Conservation (phyloP, 129 eudicot species). For the Mikania micrantha region DNA sequence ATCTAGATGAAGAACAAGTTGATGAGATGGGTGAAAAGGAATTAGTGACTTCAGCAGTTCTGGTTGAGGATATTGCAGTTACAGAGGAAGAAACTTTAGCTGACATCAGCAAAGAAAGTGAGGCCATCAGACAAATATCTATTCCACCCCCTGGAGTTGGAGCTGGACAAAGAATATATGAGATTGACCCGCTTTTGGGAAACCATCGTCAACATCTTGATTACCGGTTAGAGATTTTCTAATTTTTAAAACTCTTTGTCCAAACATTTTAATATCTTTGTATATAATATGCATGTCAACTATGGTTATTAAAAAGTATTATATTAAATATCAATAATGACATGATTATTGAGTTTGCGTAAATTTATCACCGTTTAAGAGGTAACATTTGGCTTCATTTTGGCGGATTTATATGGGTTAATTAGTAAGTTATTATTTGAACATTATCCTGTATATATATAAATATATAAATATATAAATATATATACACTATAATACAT, state of each 20-base stretch:
- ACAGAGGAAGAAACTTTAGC: slow-evolving; percentile 31
- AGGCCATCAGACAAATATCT: slow-evolving; percentile 32
- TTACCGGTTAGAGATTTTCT: slow-evolving; percentile 53
- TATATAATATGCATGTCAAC: background rate
- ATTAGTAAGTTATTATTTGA: no score
- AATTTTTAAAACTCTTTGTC: background rate
- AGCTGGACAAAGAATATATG: slow-evolving; percentile 66
- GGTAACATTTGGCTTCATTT: no score
- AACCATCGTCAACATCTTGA: slow-evolving; percentile 73
- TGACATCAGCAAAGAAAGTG: slow-evolving; percentile 48
- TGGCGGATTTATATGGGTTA: no score
- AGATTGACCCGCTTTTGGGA: slow-evolving; percentile 72
- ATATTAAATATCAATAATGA: no score
- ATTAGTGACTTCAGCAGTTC: slow-evolving; percentile 25
- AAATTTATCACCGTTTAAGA: no score
- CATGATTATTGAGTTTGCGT: no score
- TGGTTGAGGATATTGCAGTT: slow-evolving; percentile 38
- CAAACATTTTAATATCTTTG: background rate
- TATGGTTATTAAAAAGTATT: background rate
- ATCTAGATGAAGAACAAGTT: slow-evolving; percentile 23
- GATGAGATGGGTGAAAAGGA: slow-evolving; percentile 33
- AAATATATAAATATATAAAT: no score
- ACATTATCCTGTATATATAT: no score
- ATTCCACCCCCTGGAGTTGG: slow-evolving; percentile 89
- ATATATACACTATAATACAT: no score